phyloP scores from a whole-genome alignment of 2,329 filamentous ascomycete species.

The Alternaria sp. region DNA sequence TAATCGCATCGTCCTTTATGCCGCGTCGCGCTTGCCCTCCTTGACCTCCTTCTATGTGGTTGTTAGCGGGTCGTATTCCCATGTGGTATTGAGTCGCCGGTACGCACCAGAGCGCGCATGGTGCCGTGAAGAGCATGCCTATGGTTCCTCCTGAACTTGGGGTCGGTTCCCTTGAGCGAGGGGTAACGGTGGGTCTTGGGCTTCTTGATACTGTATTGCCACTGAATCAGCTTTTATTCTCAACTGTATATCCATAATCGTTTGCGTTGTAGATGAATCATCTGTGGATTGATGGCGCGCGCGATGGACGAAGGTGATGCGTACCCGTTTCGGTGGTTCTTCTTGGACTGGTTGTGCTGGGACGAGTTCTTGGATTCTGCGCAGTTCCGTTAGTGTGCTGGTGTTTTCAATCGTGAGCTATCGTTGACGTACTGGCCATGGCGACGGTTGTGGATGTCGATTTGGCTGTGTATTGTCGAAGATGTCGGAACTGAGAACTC shows the following conservation, averaged over 20 bases:
- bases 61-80: conserved; percentile 35
- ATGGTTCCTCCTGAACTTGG: conserved; percentile 99
- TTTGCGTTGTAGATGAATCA: background rate
- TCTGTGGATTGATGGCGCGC: conserved; percentile 20
- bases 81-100: background rate
- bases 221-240: conserved; percentile 31
- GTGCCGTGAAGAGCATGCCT: conserved; percentile 99
- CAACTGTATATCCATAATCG: conserved; percentile 4
- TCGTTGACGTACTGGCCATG: conserved; percentile 72
- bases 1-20: conserved; percentile 63
- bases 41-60: conserved; percentile 86
- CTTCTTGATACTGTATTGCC: conserved; percentile 90
- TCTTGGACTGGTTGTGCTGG: conserved; percentile 97
- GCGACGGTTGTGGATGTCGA: conserved; percentile 58
- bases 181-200: conserved; percentile 99
- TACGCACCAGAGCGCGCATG: conserved; percentile 92
- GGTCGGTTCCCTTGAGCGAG: conserved; percentile 97
- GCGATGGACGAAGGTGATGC: conserved; percentile 49
- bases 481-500: conserved; percentile 14
- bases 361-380: conserved; percentile 99
- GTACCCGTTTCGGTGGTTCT: conserved; percentile 99
- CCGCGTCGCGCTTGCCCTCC: conserved; percentile 91
- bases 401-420: background rate
- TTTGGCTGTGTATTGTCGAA: conserved; percentile 43
- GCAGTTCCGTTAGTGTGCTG: conserved; percentile 25